A percentile compares a stretch with the other conserved stretches of the same genome.
phyloP scores from a whole-genome alignment of 1,139 yeast species.

The Komagataea norvegica region DNA sequence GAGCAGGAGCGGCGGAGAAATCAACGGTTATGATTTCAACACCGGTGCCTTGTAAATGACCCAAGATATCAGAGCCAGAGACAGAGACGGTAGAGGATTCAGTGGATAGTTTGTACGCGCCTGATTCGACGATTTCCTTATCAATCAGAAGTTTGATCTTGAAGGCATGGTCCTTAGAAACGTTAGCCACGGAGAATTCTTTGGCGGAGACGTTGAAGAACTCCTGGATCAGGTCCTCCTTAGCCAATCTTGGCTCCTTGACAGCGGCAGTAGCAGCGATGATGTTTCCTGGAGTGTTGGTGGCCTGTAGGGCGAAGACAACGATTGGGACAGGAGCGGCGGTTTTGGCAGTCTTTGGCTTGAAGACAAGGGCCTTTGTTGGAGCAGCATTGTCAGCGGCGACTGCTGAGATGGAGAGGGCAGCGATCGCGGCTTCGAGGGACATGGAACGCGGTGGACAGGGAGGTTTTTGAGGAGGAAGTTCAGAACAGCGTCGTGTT shows the following conservation, averaged over 20 bases:
- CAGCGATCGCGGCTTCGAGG: constrained; percentile 55
- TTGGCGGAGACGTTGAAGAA: constrained; percentile 62
- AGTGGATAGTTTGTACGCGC: constrained; percentile 54
- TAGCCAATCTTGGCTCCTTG: constrained; percentile 86
- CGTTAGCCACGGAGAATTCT: constrained; percentile 61
- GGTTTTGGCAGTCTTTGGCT: constrained; percentile 85
- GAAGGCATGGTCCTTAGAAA: constrained; percentile 49
- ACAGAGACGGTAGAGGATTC: constrained; percentile 54
- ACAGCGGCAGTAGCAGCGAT: constrained; percentile 66
- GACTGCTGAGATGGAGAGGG: constrained; percentile 46
- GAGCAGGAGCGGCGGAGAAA: constrained; percentile 19
- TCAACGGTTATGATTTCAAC: constrained; percentile 37
- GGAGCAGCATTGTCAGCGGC: constrained; percentile 41
- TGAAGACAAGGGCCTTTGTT: constrained; percentile 77
- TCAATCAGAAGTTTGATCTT: constrained; percentile 69
- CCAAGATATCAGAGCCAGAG: constrained; percentile 47
- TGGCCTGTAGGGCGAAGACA: constrained; percentile 68
- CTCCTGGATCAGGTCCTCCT: constrained; percentile 68
- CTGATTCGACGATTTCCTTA: constrained; percentile 40
- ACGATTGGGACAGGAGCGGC: constrained; percentile 80
- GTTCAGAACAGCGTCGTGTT: too few species aligned
- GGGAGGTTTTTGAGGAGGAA: too few species aligned
- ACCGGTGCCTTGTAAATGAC: constrained; percentile 52
- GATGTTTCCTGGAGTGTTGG: constrained; percentile 62
- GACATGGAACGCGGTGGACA: constrained; percentile 37